Conservation (phyloP, 345 rosid genomes). For the Sisymbrium altissimum region DNA sequence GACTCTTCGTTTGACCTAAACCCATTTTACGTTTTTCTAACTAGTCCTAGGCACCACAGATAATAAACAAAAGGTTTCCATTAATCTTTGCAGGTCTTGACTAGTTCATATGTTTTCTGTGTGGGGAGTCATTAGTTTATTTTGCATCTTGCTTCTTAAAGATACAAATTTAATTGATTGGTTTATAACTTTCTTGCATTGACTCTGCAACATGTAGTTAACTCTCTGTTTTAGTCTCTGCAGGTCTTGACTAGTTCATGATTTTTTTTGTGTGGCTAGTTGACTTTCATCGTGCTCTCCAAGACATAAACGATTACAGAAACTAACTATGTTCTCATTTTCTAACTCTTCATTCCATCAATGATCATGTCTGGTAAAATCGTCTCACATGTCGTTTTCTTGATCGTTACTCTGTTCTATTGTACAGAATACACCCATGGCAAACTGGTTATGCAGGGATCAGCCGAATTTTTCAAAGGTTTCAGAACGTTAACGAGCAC, state of each 20-base stretch:
- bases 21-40: too few relatives aligned
- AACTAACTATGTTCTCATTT: neutral
- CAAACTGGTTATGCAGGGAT: neutral
- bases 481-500: conserved; percentile 46
- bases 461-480: conserved; percentile 23
- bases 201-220: neutral
- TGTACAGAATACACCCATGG: neutral
- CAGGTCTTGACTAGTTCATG: neutral
- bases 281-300: neutral
- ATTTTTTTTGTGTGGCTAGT: neutral
- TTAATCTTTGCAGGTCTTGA: too few relatives aligned
- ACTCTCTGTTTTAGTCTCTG: neutral
- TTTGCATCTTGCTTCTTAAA: neutral
- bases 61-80: too few relatives aligned
- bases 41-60: too few relatives aligned
- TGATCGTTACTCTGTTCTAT: neutral
- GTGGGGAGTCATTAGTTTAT: neutral
- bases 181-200: neutral
- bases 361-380: conserved; percentile 5
- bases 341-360: neutral
- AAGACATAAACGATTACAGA: neutral
- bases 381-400: neutral
- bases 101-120: too few relatives aligned
- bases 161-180: neutral
- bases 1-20: too few relatives aligned